A percentile compares a stretch with the other conserved stretches of the same genome.
phyloP scores from a whole-genome alignment of 208 protist species.

The Acanthamoeba lenticulata region DNA sequence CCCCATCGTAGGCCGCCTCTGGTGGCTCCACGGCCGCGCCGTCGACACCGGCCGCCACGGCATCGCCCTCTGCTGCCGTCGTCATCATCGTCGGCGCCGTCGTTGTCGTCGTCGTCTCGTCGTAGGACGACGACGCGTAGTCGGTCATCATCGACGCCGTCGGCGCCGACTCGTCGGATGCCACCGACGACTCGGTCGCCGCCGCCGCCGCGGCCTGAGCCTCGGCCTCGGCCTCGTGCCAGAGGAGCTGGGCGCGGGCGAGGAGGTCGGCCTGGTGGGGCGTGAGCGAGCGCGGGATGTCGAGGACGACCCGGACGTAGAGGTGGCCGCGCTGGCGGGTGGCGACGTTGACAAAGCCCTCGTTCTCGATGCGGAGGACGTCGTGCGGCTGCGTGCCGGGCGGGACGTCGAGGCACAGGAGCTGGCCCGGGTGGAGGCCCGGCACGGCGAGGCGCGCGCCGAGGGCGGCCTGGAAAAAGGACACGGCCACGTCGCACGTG shows the following conservation, averaged over 20 bases:
- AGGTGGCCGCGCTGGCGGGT: background rate
- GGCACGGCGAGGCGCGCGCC: background rate
- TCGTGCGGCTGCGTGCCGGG: conserved; percentile 14
- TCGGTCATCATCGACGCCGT: background rate
- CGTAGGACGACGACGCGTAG: background rate
- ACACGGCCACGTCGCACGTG: background rate
- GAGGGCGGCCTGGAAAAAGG: conserved; percentile 58
- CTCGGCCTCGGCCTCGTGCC: background rate
- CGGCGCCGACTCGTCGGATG: background rate
- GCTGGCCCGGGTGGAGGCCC: conserved; percentile 23
- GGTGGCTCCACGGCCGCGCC: too few species aligned
- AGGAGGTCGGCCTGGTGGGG: background rate
- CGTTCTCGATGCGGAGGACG: conserved; percentile 15
- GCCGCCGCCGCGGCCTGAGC: too few species aligned
- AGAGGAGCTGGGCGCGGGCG: background rate
- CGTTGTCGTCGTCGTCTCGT: background rate
- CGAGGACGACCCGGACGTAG: background rate
- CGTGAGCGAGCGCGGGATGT: background rate
- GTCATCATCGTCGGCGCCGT: background rate
- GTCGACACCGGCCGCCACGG: too few species aligned
- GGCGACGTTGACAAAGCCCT: conserved; percentile 31
- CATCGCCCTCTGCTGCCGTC: background rate
- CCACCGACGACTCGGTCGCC: too few species aligned
- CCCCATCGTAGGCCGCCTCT: background rate
- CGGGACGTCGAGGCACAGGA: background rate